Evolutionary conservation across 2,329 filamentous ascomycete genomes (phyloP).

Genomic region (Cladophialophora psammophila): DNA sequence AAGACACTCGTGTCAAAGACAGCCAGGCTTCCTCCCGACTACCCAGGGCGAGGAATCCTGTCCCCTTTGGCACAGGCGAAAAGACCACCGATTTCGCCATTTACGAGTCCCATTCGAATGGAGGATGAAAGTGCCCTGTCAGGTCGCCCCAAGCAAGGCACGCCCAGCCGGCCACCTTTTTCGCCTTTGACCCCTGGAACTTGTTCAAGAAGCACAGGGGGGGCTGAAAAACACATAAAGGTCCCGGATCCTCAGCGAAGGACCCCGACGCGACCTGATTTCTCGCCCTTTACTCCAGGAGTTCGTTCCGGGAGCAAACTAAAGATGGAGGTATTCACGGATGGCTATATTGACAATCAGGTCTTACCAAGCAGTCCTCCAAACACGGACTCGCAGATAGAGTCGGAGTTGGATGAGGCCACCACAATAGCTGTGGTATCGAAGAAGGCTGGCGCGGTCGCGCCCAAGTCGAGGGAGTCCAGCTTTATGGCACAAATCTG

Average conservation of each 20-base stretch:
- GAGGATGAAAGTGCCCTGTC: neutral
- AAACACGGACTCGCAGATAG: neutral
- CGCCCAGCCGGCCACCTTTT: conserved; percentile 25
- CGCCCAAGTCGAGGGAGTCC: conserved; percentile 7
- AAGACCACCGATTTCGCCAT: conserved; percentile 32
- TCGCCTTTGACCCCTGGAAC: conserved; percentile 33
- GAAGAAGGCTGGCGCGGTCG: neutral
- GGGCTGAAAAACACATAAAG: conserved; percentile 10
- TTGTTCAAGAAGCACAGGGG: conserved; percentile 15
- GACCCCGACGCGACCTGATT: conserved; percentile 26
- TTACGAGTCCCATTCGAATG: conserved; percentile 19
- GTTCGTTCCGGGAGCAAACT: conserved; percentile 24
- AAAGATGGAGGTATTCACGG: conserved; percentile 18
- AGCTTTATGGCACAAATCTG: conserved; percentile 24
- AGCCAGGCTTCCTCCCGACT: conserved; percentile 14
- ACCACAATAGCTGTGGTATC: neutral
- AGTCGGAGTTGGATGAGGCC: neutral
- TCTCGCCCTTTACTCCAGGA: conserved; percentile 32
- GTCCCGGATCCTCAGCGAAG: neutral
- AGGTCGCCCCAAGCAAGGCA: neutral
- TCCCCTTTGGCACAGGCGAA: conserved; percentile 33
- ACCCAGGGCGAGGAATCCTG: conserved; percentile 27
- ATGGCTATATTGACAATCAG: conserved; percentile 6
- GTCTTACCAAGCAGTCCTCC: conserved; percentile 3
- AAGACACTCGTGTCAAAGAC: conserved; percentile 2